Base-by-base conservation (phyloP, 2,329 filamentous ascomycete genomes). In the Alternaria incomplexa region DNA sequence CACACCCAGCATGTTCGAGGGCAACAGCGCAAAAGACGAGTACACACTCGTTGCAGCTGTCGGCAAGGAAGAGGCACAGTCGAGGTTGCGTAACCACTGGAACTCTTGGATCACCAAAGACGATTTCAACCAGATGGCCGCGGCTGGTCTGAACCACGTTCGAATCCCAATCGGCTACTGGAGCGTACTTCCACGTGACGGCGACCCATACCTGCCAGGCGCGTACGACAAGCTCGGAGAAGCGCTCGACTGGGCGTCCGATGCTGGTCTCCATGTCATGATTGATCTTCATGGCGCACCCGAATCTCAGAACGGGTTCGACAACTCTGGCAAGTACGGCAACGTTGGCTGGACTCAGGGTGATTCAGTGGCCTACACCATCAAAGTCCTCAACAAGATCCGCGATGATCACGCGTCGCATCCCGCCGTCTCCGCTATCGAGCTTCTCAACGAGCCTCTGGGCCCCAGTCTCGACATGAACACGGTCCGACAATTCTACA, bases 221-320 rank as follows among this genome's bases (percentile, higher is more conserved):
- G 88, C 89, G 64, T 82, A 89, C 48, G 77, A 84, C 15, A 83
- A 85, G 69, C 81, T 91, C 10, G 86, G 88, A 61, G 73, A 84
- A 64, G 86, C 88, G 23, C 81, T 90, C 58, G 77, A 80, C 63
- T 89, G 89, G 86, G 90, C 89, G 11, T 78, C 84, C 61, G 79
- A 74, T 47, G 82, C 85, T 47, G 86, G 86, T 5, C 74, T 91
- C 52, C 89, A 89, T 72, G 87, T 91, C 45, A 85, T 90, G 79
- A 84, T 92, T 69, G 90, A 92, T 74, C 79, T 91, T 22, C 90
- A 92, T 72, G 89, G 89, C 67, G 87, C 87, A 30, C 86, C 87
- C 17, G 84, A 85, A 7, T 89, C 87, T 7, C 89, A 91, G 70
- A 90, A 90, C 64, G 89, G 89, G 4, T 90, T 90, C 73, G 89